phyloP scores from a whole-genome alignment of 2,329 filamentous ascomycete species.

The Fusarium algeriense region DNA sequence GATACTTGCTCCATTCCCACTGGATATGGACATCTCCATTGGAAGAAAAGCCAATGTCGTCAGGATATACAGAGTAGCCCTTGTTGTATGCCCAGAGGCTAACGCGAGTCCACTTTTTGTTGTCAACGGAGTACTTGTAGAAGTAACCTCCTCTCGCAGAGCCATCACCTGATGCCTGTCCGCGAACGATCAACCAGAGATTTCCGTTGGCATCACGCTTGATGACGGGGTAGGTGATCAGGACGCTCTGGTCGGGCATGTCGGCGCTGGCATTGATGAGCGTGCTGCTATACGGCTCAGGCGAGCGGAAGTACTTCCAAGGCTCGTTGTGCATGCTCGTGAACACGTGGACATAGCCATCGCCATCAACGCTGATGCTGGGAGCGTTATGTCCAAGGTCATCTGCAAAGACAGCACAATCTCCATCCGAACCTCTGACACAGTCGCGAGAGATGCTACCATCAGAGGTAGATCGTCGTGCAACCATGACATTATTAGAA shows the following conservation, averaged over 20 bases:
- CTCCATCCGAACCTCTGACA: constrained; percentile 27
- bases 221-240: constrained; percentile 28
- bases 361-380: constrained; percentile 25
- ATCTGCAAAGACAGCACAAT: constrained; percentile 42
- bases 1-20: constrained; percentile 48
- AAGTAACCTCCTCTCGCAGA: constrained; percentile 19
- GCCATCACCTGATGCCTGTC: constrained; percentile 19
- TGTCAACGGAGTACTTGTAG: constrained; percentile 18
- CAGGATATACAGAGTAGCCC: constrained; percentile 45
- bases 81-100: constrained; percentile 38
- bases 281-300: constrained; percentile 36
- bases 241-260: constrained; percentile 39
- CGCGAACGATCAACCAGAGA: constrained; percentile 22
- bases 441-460: constrained; percentile 43
- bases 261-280: constrained; percentile 36
- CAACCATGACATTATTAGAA: constrained; percentile 47
- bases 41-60: constrained; percentile 45
- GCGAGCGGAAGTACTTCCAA: constrained; percentile 45
- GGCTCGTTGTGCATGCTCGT: constrained; percentile 48
- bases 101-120: constrained; percentile 4
- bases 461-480: constrained; percentile 31
- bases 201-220: constrained; percentile 19
- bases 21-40: constrained; percentile 46
- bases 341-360: constrained; percentile 47
- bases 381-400: constrained; percentile 43